Evolutionary conservation across 2,329 filamentous ascomycete species (phyloP), one percentile per base, ranked within the genome.

Genomic region (Fusarium oxysporum): DNA sequence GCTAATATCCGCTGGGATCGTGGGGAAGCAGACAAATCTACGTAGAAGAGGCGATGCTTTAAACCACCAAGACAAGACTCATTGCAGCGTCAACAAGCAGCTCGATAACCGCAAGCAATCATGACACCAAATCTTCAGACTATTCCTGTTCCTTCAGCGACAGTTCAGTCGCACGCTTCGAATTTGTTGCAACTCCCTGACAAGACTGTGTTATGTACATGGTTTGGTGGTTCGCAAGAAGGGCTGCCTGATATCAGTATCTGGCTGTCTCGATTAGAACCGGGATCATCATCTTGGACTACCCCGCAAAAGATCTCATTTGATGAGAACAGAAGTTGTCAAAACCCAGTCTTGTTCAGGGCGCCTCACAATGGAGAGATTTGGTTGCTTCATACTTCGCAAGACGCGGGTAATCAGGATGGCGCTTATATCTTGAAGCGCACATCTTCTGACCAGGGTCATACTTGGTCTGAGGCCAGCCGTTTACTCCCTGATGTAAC

Each of bases 141-240:
- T 3, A 57, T 61, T 5, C 30, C 77, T 8, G 74, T 86, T 8
- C 83, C 83, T 3, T 77, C 83, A 11, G 76, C 80, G 25, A 85
- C 84, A 3, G 77, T 82, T 6, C 84, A 86, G 68, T 84, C 80
- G 5, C 84, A 86, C 44, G 84, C 84, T 14, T 85, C 84, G 16
- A 85, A 85, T 62, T 78, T 86, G 14, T 75, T 85, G 14, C 77
- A 81, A 33, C 78, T 86, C 0, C 80, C 80, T 3, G 79, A 84
- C 70, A 79, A 79, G n/a, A 82, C 82, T 6, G 72, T 85, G 1
- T 74, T 86, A 1, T 85, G 84, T 64, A 80, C 77, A 19, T 86
- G 83, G 83, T 85, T 86, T 37, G 84, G 84, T 8, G 84, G 84
- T 4, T 84, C 82, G 0, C 83, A 85, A 64, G 84, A 86, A 72